phyloP scores from a whole-genome alignment of 306 rosid species.

The Clitoria ternatea region DNA sequence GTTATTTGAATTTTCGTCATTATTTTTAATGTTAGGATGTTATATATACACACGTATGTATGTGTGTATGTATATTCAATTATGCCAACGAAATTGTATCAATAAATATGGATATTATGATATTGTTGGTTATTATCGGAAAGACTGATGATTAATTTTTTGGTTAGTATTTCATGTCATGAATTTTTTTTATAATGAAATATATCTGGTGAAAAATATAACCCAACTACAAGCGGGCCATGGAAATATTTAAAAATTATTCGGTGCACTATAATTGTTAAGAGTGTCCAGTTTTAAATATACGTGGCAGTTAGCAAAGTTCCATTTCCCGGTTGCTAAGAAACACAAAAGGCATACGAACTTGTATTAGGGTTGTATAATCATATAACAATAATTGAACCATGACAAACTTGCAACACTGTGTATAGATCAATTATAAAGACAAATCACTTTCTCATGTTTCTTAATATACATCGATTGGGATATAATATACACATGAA shows the following conservation, averaged over 20 bases:
- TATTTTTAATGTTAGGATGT: no score
- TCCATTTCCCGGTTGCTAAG: background rate
- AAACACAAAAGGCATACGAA: background rate
- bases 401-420: background rate
- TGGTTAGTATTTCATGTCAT: background rate
- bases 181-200: background rate
- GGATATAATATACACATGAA: background rate
- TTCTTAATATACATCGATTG: background rate
- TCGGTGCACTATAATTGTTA: background rate
- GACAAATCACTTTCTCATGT: background rate
- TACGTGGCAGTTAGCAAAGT: background rate
- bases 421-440: background rate
- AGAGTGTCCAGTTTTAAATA: background rate
- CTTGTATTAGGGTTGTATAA: background rate
- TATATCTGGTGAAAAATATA: background rate
- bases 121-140: background rate
- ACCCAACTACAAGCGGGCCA: background rate
- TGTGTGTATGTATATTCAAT: no score
- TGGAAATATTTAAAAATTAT: background rate
- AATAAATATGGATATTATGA: no score
- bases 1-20: no score
- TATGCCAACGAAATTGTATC: background rate
- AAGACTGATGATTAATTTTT: background rate
- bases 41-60: no score
- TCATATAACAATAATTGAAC: background rate